Base-by-base conservation (phyloP, 441 rosid species). In the Francoa sonchifolia region DNA sequence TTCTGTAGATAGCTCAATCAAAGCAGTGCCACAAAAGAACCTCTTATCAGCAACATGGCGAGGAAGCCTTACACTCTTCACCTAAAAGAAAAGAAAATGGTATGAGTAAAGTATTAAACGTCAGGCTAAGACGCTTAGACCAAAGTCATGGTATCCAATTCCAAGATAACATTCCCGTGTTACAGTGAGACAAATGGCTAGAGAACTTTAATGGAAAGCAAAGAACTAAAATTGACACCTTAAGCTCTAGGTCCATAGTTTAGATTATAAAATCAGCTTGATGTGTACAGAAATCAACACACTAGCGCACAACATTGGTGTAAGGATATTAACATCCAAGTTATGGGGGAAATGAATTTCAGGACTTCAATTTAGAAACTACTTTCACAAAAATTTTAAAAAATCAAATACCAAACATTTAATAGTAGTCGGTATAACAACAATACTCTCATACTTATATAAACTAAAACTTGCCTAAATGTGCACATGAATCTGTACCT, bases 1-100 rank as follows among this genome's bases (percentile, higher is more conserved):
- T 33, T 58, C 68, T 31, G 71, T 49, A 3, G 83, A 62, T 35
- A 76, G 67, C 40, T 72, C 83, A 47, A 69, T 55, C 65, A 76
- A 64, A 44, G 74, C 77, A 47, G 71, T 69, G 50, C 77, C 79
- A 47, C 54, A 61, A 44, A 76, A 72, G 42, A 29, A 25, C 57
- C 51, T 58, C 54, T 67, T 69, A 50, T 67, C 71, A 4, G 54
- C 59, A 18, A 53, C 39, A 61, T 65, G 74, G 35, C 63, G 71
- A 48, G 79, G 83, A 10, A 72, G 56, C 55, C 83, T 76, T 45
- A 76, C 74, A 44, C 73, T 72, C 23, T 69, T 76, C 26, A 76
- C 70, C 76, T 71, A 59, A 39, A 39, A 42, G 21, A 43, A 44
- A 23, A 8, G 40, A 31, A n/a, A 8, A 28, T 22, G 11, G n/a